Percentiles rank a stretch among this genome's conserved stretches.
phyloP scores from a whole-genome alignment of 257 asterid species.

The Osmanthus fragrans region DNA sequence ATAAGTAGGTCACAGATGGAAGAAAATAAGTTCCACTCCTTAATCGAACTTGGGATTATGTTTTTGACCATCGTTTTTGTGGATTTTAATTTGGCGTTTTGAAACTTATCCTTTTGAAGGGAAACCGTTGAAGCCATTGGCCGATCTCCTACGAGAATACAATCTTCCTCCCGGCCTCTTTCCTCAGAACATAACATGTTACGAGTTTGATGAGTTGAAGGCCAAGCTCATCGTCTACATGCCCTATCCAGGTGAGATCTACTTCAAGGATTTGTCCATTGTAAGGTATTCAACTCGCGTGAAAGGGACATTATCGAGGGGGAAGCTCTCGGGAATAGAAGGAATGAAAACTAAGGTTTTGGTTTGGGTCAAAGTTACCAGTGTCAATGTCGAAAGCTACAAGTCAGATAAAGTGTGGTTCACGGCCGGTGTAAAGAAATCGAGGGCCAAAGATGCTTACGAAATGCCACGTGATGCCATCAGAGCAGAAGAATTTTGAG shows the following conservation, averaged over 20 bases:
- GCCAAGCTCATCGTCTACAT: slow-evolving; percentile 72
- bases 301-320: slow-evolving; percentile 78
- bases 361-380: slow-evolving; percentile 83
- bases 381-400: slow-evolving; percentile 60
- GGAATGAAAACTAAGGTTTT: slow-evolving; percentile 91
- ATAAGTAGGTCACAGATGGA: not conserved
- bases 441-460: slow-evolving; percentile 80
- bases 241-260: slow-evolving; percentile 67
- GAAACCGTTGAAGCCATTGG: slow-evolving; percentile 65
- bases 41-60: not conserved
- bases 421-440: slow-evolving; percentile 85
- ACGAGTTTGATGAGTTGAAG: slow-evolving; percentile 67
- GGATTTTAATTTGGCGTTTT: not conserved
- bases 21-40: not conserved
- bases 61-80: not conserved
- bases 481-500: slow-evolving; percentile 69
- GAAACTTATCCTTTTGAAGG: slow-evolving; percentile 43
- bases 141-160: slow-evolving; percentile 76
- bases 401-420: slow-evolving; percentile 93
- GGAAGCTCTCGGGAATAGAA: slow-evolving; percentile 74
- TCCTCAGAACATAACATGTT: slow-evolving; percentile 82
- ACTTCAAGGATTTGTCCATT: slow-evolving; percentile 87
- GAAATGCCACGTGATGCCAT: slow-evolving; percentile 62
- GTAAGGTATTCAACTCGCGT: slow-evolving; percentile 68
- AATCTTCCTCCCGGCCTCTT: slow-evolving; percentile 87